Percentiles rank a stretch among this genome's conserved stretches.
Conservation (phyloP, 768 basidiomycete species). For the Tylopilus felleus region DNA sequence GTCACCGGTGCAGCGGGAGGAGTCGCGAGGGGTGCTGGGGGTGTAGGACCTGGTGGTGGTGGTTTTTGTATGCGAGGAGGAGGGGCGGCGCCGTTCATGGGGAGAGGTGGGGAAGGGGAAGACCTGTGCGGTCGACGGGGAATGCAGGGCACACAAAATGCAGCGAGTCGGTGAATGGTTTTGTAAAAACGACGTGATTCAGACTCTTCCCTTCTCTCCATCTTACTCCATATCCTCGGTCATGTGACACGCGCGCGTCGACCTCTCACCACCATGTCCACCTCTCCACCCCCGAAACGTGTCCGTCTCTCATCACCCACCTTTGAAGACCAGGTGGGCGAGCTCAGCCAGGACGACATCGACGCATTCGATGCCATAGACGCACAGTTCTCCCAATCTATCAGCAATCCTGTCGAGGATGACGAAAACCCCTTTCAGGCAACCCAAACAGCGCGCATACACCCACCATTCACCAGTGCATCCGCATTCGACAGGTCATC, state of each 20-base stretch:
- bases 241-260: slow-evolving; percentile 16
- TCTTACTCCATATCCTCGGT: too few relatives aligned
- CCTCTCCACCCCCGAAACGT: slow-evolving; percentile 49
- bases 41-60: slow-evolving; percentile 49
- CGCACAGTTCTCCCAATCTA: slow-evolving; percentile 39
- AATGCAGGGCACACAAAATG: too few relatives aligned
- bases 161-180: too few relatives aligned
- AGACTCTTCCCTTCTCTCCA: not conserved
- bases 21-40: slow-evolving; percentile 30
- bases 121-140: too few relatives aligned
- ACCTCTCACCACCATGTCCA: slow-evolving; percentile 1
- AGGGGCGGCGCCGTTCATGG: slow-evolving; percentile 45
- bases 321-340: slow-evolving; percentile 51
- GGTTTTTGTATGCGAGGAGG: slow-evolving; percentile 43
- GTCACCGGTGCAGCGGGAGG: slow-evolving; percentile 30
- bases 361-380: slow-evolving; percentile 54
- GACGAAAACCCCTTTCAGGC: slow-evolving; percentile 23
- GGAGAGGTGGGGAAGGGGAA: too few relatives aligned
- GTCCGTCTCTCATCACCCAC: slow-evolving; percentile 65
- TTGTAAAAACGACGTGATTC: not conserved
- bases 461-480: slow-evolving; percentile 19
- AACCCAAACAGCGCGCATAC: slow-evolving; percentile 5
- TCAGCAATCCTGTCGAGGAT: slow-evolving; percentile 1
- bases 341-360: slow-evolving; percentile 54
- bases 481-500: slow-evolving; percentile 6